Conservation (phyloP, 2,329 filamentous ascomycete genomes). For the Botrytis squamosa region DNA sequence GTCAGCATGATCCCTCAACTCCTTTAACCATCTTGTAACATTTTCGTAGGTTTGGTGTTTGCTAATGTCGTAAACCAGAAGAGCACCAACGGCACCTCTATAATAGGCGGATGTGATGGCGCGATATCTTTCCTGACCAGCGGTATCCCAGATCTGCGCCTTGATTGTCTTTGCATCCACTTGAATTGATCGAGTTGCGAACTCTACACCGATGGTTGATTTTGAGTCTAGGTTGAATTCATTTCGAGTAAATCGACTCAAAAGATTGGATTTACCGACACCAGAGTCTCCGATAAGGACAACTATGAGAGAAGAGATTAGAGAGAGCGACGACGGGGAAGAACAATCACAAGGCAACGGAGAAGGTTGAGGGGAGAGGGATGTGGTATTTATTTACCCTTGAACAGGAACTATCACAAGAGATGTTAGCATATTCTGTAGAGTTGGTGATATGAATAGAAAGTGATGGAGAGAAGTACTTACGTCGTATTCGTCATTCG, state of each 20-base stretch:
- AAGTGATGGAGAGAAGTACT: slow-evolving; percentile 45
- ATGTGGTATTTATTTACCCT: slow-evolving; percentile 62
- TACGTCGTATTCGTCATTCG: slow-evolving; percentile 99
- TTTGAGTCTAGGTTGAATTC: slow-evolving; percentile 99
- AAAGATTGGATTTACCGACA: slow-evolving; percentile 99
- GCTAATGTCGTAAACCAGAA: slow-evolving; percentile 99
- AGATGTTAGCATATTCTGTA: slow-evolving; percentile 37
- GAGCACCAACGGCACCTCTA: slow-evolving; percentile 91
- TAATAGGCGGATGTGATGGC: slow-evolving; percentile 99
- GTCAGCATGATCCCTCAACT: slow-evolving; percentile 95
- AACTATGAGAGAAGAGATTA: slow-evolving; percentile 55
- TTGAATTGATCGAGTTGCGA: slow-evolving; percentile 96
- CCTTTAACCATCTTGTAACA: slow-evolving; percentile 98
- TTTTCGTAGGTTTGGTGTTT: slow-evolving; percentile 99
- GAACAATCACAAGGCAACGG: slow-evolving; percentile 34
- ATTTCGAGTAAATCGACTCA: slow-evolving; percentile 99
- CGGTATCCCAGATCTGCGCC: slow-evolving; percentile 99
- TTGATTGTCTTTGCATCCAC: slow-evolving; percentile 99
- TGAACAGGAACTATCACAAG: slow-evolving; percentile 85
- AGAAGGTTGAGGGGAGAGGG: slow-evolving; percentile 24
- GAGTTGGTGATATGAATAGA: background rate
- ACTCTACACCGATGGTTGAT: slow-evolving; percentile 99
- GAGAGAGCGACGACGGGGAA: slow-evolving; percentile 37
- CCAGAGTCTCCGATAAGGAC: slow-evolving; percentile 99
- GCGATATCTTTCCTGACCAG: slow-evolving; percentile 97